phyloP scores from a whole-genome alignment of 2,329 filamentous ascomycete species.

The Calonectria pteridis region DNA sequence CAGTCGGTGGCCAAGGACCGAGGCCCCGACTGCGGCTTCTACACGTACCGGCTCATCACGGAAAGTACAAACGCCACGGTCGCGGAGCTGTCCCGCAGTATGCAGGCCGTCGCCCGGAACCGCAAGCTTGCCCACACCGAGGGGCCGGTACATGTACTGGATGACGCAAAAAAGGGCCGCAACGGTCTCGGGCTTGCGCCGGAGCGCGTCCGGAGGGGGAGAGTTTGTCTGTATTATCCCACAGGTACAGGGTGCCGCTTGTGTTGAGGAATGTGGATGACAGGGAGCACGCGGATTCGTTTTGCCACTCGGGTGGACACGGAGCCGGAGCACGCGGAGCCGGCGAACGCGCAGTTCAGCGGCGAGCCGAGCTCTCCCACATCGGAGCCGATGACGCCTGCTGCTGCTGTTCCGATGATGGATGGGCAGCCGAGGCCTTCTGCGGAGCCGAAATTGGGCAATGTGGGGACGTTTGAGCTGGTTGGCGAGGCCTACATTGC shows the following conservation, averaged over 20 bases:
- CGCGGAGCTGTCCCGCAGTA: neutral
- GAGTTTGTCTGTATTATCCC: neutral
- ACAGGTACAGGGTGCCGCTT: neutral
- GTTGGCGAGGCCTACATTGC: neutral
- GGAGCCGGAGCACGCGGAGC: neutral
- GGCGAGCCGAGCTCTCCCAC: neutral
- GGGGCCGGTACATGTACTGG: neutral
- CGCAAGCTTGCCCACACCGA: neutral
- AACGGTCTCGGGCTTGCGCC: neutral
- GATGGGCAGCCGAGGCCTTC: no score
- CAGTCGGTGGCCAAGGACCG: conserved; percentile 1
- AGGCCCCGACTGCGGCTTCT: neutral
- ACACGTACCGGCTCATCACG: neutral
- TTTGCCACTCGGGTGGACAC: neutral
- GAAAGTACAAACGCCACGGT: neutral
- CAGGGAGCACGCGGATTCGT: neutral
- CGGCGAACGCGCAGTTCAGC: neutral
- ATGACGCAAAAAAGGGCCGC: neutral
- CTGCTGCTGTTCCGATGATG: neutral
- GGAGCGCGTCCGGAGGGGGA: neutral
- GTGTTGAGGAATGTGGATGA: neutral
- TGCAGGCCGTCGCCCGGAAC: neutral
- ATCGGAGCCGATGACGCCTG: neutral
- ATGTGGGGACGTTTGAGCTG: neutral
- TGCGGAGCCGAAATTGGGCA: neutral